Conservation (phyloP, 768 basidiomycete species). For the Tremella mesenterica region DNA sequence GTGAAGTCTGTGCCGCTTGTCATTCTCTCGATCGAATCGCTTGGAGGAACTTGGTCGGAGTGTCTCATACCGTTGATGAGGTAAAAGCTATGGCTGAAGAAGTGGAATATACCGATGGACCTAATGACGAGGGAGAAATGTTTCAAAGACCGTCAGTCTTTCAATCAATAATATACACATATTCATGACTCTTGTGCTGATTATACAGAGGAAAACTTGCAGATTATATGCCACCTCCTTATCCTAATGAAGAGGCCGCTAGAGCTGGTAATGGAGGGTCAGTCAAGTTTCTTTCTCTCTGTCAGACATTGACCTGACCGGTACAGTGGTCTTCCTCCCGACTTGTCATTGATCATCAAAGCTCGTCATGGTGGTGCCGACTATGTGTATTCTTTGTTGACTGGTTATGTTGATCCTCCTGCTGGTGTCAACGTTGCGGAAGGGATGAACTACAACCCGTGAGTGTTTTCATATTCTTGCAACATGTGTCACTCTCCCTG, state of each 20-base stretch:
- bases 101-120: constrained; percentile 92
- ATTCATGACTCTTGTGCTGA: not conserved
- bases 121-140: constrained; percentile 91
- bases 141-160: constrained; percentile 69
- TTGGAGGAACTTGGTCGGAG: constrained; percentile 98
- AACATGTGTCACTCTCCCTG: too few relatives aligned
- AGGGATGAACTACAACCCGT: constrained; percentile 81
- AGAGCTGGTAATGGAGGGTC: constrained; percentile 73
- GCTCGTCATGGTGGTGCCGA: constrained; percentile 95
- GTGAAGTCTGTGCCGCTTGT: constrained; percentile 97
- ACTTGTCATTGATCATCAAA: constrained; percentile 94
- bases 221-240: constrained; percentile 90
- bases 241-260: constrained; percentile 96
- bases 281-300: constrained; percentile 10
- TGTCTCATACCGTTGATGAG: constrained; percentile 91
- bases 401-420: constrained; percentile 93
- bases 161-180: not conserved
- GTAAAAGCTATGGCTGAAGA: constrained; percentile 87
- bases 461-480: constrained; percentile 2
- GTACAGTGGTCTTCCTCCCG: constrained; percentile 80
- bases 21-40: constrained; percentile 99
- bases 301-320: not conserved
- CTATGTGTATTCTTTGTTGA: constrained; percentile 92
- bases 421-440: constrained; percentile 56
- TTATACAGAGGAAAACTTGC: constrained; percentile 71